Percentiles rank a stretch among this genome's conserved stretches.
phyloP scores from a whole-genome alignment of 495 filamentous ascomycete species.

The Penicillium atrosanguineum region DNA sequence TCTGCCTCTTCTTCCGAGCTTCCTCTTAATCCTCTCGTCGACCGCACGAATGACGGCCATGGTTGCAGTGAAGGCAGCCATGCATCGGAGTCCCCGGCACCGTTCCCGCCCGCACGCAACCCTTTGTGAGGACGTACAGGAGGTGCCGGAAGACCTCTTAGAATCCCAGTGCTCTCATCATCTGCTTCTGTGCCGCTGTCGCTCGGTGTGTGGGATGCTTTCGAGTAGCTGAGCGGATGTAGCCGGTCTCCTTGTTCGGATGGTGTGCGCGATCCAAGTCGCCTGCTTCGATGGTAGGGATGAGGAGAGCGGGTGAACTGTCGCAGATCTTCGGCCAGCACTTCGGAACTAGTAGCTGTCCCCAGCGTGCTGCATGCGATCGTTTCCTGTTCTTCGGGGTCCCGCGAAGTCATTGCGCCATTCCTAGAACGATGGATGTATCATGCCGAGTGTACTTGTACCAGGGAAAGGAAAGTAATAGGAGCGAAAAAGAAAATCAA shows the following conservation, averaged over 20 bases:
- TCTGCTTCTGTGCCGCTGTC: constrained; percentile 92
- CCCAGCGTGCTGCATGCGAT: constrained; percentile 18
- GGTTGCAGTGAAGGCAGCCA: constrained; percentile 37
- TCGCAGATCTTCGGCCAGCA: constrained; percentile 37
- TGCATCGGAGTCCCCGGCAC: constrained; percentile 28
- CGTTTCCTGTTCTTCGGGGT: constrained; percentile 35
- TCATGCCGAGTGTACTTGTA: constrained; percentile 30
- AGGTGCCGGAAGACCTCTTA: constrained; percentile 79
- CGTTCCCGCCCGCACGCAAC: constrained; percentile 53
- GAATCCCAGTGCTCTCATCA: constrained; percentile 69
- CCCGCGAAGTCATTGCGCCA: constrained; percentile 43
- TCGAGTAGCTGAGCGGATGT: constrained; percentile 23
- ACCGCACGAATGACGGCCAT: constrained; percentile 40
- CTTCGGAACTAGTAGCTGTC: constrained; percentile 19
- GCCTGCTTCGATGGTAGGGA: constrained; percentile 61
- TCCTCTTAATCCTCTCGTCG: constrained; percentile 31
- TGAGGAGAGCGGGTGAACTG: constrained; percentile 71
- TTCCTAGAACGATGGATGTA: constrained; percentile 31
- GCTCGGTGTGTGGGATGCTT: constrained; percentile 58
- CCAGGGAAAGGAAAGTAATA: not conserved
- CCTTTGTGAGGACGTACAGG: constrained; percentile 71
- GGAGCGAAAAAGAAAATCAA: constrained; percentile 2
- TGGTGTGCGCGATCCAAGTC: constrained; percentile 19
- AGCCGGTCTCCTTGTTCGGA: constrained; percentile 29
- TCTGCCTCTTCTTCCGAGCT: constrained; percentile 41